A percentile compares a stretch with the other conserved stretches of the same genome.
phyloP scores from a whole-genome alignment of 192 early-diverging fungal species.

The Phycomyces blakesleeanus region DNA sequence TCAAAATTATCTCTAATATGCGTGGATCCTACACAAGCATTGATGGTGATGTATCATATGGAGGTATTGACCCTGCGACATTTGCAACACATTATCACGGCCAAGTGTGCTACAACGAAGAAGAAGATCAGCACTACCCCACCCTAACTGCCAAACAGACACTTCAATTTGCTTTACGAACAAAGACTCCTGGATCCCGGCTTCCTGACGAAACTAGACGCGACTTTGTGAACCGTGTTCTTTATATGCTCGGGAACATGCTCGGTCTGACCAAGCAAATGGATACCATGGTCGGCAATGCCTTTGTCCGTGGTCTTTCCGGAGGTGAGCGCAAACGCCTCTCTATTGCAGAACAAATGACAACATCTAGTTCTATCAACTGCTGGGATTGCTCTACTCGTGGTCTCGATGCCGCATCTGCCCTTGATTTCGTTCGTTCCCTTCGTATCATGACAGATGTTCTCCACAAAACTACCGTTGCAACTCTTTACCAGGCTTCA shows the following conservation, averaged over 20 bases:
- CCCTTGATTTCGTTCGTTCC: slow-evolving; percentile 74
- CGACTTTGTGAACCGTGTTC: slow-evolving; percentile 48
- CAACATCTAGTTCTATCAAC: slow-evolving; percentile 52
- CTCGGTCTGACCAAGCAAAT: slow-evolving; percentile 54
- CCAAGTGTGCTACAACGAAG: slow-evolving; percentile 76
- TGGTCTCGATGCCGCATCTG: slow-evolving; percentile 78
- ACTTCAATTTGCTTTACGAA: slow-evolving; percentile 71
- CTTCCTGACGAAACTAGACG: slow-evolving; percentile 44
- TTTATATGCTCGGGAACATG: slow-evolving; percentile 49
- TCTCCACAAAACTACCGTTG: slow-evolving; percentile 56
- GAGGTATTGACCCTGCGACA: slow-evolving; percentile 58
- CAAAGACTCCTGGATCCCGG: slow-evolving; percentile 59
- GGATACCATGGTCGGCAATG: slow-evolving; percentile 71
- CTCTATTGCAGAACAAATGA: slow-evolving; percentile 75
- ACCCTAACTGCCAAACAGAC: slow-evolving; percentile 79
- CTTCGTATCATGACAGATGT: slow-evolving; percentile 72
- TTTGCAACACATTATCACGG: slow-evolving; percentile 63
- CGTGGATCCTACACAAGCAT: slow-evolving; percentile 48
- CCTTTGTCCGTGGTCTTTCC: slow-evolving; percentile 74
- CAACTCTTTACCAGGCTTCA: slow-evolving; percentile 66
- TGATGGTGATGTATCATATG: slow-evolving; percentile 58
- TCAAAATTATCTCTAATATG: slow-evolving; percentile 61
- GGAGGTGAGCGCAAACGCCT: slow-evolving; percentile 79
- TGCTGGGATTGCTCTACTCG: slow-evolving; percentile 62
- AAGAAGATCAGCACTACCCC: slow-evolving; percentile 78